Evolutionary conservation across 441 rosid genomes (phyloP).

Genomic region (Gossypium schwendimanii): DNA sequence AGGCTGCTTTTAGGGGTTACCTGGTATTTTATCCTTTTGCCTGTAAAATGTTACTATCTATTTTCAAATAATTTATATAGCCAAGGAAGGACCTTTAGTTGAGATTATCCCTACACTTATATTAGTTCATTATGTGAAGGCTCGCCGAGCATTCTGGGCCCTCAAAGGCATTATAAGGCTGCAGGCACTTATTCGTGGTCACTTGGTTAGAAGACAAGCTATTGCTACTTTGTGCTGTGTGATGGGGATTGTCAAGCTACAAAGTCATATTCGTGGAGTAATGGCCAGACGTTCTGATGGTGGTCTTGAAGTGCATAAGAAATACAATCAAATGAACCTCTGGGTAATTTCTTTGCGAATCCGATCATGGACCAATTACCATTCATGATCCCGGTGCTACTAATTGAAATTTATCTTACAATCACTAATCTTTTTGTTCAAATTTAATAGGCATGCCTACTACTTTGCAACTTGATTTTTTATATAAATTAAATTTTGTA

Average conservation of each 20-base stretch:
- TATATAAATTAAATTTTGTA: not conserved
- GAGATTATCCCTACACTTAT: conserved; percentile 24
- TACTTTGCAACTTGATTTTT: not conserved
- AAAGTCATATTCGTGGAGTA: conserved; percentile 50
- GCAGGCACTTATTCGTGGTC: conserved; percentile 73
- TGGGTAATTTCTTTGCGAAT: conserved; percentile 36
- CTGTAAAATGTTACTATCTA: not conserved
- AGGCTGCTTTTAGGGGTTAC: conserved; percentile 92
- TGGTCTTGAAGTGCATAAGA: conserved; percentile 42
- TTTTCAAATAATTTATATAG: not conserved
- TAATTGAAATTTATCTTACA: conserved; percentile 2
- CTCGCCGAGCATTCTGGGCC: conserved; percentile 59
- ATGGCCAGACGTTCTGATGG: conserved; percentile 49
- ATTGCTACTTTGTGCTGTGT: conserved; percentile 50
- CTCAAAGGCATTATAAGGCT: conserved; percentile 69
- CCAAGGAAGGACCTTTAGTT: not conserved
- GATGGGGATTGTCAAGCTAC: conserved; percentile 55
- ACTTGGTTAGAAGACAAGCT: conserved; percentile 64
- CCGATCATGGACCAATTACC: not conserved
- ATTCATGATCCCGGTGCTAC: conserved; percentile 1
- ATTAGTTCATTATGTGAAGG: conserved; percentile 37
- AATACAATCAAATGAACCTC: conserved; percentile 26
- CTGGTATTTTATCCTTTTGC: conserved; percentile 50
- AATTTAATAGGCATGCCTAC: not conserved
- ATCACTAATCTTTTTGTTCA: not conserved